Evolutionary conservation across 768 basidiomycete genomes (phyloP), one percentile per base, ranked within the genome.

Genomic region (Mycena galericulata): DNA sequence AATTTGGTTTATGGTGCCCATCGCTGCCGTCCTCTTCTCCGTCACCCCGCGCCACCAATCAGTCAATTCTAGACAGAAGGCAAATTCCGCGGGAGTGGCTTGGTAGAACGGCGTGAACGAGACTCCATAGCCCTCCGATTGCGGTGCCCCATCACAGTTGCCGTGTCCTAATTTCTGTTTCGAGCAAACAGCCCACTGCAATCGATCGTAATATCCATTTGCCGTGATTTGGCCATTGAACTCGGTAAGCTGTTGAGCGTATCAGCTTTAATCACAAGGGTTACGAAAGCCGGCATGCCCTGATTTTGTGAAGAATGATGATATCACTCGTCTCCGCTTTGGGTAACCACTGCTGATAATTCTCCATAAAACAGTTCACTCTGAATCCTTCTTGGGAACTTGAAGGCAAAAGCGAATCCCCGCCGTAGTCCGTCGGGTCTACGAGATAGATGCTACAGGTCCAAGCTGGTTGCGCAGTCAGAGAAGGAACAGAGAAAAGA

Each of bases 161-260:
- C 83, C 81, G 70, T 84, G 81, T 27, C 79, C 79, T 32, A 83
- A 70, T 54, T 76, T 75, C 26, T 83, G 81, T 1, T 73, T 76
- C n/a, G 72, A 70, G 56, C 85, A 91, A 32, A 88, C 79, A 4
- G 86, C 86, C 90, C 90, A 92, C 34, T 80, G 79, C 58, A 89
- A 74, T 65, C 76, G 82, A 70, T 86, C 81, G 29, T 77, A 47
- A 59, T 86, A 87, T 2, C 88, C 89, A 1, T 8, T 6, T 32
- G 1, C 81, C 81, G 4, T 26, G 15, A 57, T n/a, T 81, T 88
- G 43, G 27, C 22, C 14, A 40, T 29, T n/a, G n/a, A n/a, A n/a
- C n/a, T n/a, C n/a, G n/a, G n/a, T 12, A 65, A 45, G 24, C 27
- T 47, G 30, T 45, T 27, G 30, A 29, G 12, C 14, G 20, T 56